These are phyloP conservation scores for Zostera marina DNA, from an alignment of 116 monocot species.

Conservation along the genomic window DNA sequence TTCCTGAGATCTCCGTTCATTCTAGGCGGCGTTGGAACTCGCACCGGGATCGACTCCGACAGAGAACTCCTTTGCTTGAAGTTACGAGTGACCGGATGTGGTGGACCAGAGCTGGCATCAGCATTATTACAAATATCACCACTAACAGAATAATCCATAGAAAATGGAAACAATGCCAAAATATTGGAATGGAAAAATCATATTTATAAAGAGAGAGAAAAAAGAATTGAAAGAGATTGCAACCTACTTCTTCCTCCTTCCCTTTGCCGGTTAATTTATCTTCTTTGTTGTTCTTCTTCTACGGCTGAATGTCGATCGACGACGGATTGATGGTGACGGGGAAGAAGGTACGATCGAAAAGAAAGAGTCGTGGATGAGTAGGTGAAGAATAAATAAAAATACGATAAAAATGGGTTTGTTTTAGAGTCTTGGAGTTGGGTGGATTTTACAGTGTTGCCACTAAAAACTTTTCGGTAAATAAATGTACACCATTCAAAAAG, in stretches of 20 bases:
- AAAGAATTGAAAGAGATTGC: not conserved
- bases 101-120: not conserved
- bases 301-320: not conserved
- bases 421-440: too few species aligned
- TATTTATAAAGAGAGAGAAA: not conserved
- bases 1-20: not conserved
- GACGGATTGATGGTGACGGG: not conserved
- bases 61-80: not conserved
- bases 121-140: not conserved
- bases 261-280: not conserved
- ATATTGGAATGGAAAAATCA: not conserved
- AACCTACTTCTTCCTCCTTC: not conserved
- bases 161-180: not conserved
- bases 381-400: not conserved
- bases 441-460: too few species aligned
- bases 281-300: not conserved
- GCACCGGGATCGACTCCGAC: not conserved
- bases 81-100: not conserved
- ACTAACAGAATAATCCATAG: slow-evolving; percentile 1
- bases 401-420: too few species aligned
- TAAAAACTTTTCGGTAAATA: too few species aligned
- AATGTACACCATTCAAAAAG: too few species aligned
- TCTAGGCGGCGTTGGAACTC: not conserved
- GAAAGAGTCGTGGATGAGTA: not conserved
- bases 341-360: not conserved